A percentile compares a stretch with the other conserved stretches of the same genome.
Evolutionary conservation across 2,329 filamentous ascomycete species (phyloP).

Genomic region (Fusarium pininemorale): DNA sequence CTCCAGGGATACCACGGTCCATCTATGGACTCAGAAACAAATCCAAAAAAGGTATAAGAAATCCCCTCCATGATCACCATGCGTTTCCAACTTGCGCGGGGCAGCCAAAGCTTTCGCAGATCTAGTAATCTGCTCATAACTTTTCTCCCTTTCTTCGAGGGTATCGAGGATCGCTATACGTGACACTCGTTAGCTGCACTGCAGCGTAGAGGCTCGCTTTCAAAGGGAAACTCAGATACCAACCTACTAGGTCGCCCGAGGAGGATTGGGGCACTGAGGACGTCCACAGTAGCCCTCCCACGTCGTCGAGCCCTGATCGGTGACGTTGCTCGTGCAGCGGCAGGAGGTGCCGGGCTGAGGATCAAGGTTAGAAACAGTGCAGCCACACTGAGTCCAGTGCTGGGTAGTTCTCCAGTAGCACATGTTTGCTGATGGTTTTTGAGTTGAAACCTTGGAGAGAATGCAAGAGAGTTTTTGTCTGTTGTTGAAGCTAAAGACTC

Average conservation of each 20-base stretch:
- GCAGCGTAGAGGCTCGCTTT: not conserved
- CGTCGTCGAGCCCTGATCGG: constrained; percentile 41
- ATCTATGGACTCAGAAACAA: constrained; percentile 28
- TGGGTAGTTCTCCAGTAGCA: constrained; percentile 48
- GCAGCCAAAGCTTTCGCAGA: not conserved
- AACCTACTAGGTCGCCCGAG: constrained; percentile 38
- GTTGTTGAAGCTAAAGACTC: not conserved
- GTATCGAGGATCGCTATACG: constrained; percentile 30
- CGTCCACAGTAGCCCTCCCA: constrained; percentile 49
- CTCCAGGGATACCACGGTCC: constrained; percentile 29
- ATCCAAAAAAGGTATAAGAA: constrained; percentile 15
- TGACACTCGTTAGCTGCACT: constrained; percentile 17
- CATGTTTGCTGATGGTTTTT: constrained; percentile 40
- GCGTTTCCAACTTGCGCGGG: not conserved
- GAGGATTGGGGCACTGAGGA: constrained; percentile 45
- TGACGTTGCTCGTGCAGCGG: constrained; percentile 34
- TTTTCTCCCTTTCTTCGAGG: constrained; percentile 37
- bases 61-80: constrained; percentile 1
- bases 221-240: constrained; percentile 27
- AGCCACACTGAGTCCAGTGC: constrained; percentile 47
- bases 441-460: not conserved
- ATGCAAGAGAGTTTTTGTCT: not conserved
- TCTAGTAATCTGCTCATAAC: constrained; percentile 29
- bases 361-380: constrained; percentile 34
- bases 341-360: constrained; percentile 46